Conservation (phyloP, 1,139 yeast species). For the Pneumocystis sp. region DNA sequence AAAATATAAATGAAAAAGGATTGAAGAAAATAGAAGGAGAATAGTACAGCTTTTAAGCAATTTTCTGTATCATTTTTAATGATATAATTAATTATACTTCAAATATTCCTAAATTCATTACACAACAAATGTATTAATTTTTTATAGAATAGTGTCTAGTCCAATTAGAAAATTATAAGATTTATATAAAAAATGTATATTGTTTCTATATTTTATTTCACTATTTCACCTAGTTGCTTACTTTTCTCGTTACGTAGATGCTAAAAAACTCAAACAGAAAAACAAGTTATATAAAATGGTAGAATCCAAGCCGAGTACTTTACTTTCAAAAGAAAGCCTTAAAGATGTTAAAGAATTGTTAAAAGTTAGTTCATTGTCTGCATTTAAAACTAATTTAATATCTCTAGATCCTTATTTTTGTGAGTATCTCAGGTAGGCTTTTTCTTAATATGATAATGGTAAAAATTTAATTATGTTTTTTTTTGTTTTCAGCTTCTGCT, state of each 20-base stretch:
- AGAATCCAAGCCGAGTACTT: background rate
- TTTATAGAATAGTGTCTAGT: too few species aligned
- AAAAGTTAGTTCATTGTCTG: background rate
- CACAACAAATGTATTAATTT: background rate
- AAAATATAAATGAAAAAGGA: too few species aligned
- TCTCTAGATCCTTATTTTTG: background rate
- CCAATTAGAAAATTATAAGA: too few species aligned
- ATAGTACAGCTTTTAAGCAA: too few species aligned
- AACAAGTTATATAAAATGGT: background rate
- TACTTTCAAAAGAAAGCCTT: background rate
- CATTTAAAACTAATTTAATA: background rate
- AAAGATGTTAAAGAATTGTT: background rate
- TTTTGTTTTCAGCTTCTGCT: background rate
- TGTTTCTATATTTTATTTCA: background rate
- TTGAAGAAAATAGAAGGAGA: background rate
- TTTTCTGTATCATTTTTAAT: too few species aligned
- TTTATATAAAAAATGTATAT: background rate
- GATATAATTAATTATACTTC: background rate
- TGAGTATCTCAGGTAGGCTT: background rate
- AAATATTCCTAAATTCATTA: too few species aligned
- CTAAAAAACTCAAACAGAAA: background rate
- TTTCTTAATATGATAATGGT: background rate
- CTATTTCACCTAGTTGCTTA: background rate
- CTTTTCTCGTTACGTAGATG: background rate
- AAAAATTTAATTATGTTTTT: background rate